These are phyloP conservation scores for Trichoderma pleuroti DNA, from an alignment of 2,329 filamentous ascomycete genomes.

Conservation along the genomic window DNA sequence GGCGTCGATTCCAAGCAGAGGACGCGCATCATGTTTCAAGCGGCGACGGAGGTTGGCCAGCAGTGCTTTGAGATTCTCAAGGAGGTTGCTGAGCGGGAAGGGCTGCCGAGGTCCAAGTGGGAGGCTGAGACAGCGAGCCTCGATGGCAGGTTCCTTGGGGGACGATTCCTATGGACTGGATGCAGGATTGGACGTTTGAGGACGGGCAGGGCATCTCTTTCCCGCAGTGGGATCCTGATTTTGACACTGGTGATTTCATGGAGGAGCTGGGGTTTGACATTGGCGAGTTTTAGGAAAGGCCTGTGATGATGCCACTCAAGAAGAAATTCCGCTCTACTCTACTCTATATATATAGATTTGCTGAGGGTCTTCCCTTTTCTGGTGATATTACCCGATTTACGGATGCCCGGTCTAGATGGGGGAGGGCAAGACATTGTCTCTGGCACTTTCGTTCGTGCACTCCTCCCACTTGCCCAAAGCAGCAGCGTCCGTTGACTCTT, in stretches of 20 bases:
- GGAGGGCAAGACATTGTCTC: background rate
- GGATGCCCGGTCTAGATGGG: too few relatives aligned
- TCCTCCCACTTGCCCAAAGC: background rate
- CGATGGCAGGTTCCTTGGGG: slow-evolving; percentile 17
- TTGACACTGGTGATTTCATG: background rate
- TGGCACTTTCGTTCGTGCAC: background rate
- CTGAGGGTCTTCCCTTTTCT: background rate
- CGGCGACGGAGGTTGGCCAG: slow-evolving; percentile 26
- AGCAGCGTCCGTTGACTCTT: background rate
- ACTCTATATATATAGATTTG: background rate
- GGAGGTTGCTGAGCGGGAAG: slow-evolving; percentile 32
- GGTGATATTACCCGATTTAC: background rate
- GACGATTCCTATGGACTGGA: slow-evolving; percentile 25
- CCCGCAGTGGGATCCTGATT: slow-evolving; percentile 21
- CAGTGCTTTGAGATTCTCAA: slow-evolving; percentile 34
- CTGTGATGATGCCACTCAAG: background rate
- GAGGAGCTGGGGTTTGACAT: slow-evolving; percentile 9
- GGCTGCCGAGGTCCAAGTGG: slow-evolving; percentile 20
- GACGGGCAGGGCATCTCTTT: slow-evolving; percentile 23
- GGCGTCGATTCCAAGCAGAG: slow-evolving; percentile 30
- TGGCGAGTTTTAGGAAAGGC: background rate
- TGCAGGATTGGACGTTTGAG: slow-evolving; percentile 30
- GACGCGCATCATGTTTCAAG: slow-evolving; percentile 31
- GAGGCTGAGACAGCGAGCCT: slow-evolving; percentile 17
- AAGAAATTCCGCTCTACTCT: background rate